Evolutionary conservation across 2,329 filamentous ascomycete species (phyloP).

Genomic region (Nakataea oryzae): DNA sequence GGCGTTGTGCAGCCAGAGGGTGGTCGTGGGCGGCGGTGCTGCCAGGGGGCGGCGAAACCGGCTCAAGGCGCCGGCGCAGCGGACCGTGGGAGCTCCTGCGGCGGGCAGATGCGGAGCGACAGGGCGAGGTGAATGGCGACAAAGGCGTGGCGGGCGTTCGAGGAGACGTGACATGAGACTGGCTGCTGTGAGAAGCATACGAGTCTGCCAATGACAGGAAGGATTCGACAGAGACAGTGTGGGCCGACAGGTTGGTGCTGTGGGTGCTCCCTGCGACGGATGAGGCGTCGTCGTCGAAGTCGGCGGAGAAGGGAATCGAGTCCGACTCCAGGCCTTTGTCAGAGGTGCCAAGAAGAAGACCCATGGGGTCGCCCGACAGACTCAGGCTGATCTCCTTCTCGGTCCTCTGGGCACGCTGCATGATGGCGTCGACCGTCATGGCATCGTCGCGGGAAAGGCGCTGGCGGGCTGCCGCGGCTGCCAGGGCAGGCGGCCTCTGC

Average conservation of each 20-base stretch:
- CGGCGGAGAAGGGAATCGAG: constrained; percentile 41
- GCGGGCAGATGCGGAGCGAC: constrained; percentile 20
- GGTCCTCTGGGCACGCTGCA: constrained; percentile 40
- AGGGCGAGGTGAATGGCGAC: constrained; percentile 38
- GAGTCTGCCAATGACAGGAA: constrained; percentile 50
- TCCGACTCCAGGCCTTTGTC: constrained; percentile 45
- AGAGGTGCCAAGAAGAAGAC: constrained; percentile 48
- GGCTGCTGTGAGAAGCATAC: constrained; percentile 33
- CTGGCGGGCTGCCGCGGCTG: constrained; percentile 10
- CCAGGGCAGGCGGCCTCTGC: constrained; percentile 15
- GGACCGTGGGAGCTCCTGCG: constrained; percentile 24
- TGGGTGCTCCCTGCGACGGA: constrained; percentile 25
- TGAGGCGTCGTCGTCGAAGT: constrained; percentile 1
- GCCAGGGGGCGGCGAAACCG: constrained; percentile 45
- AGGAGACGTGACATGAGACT: neutral
- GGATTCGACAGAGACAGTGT: constrained; percentile 49
- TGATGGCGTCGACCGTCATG: constrained; percentile 46
- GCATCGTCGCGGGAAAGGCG: constrained; percentile 17
- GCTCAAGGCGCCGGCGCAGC: constrained; percentile 40
- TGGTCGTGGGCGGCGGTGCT: constrained; percentile 31
- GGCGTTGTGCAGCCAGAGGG: constrained; percentile 27
- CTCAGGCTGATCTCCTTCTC: constrained; percentile 49
- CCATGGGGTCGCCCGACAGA: constrained; percentile 43
- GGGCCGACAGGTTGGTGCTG: neutral
- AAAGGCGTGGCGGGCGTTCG: neutral